Base-by-base conservation (phyloP, 2,329 filamentous ascomycete species). In the Ophiognomonia clavigignenti-juglandacearum region DNA sequence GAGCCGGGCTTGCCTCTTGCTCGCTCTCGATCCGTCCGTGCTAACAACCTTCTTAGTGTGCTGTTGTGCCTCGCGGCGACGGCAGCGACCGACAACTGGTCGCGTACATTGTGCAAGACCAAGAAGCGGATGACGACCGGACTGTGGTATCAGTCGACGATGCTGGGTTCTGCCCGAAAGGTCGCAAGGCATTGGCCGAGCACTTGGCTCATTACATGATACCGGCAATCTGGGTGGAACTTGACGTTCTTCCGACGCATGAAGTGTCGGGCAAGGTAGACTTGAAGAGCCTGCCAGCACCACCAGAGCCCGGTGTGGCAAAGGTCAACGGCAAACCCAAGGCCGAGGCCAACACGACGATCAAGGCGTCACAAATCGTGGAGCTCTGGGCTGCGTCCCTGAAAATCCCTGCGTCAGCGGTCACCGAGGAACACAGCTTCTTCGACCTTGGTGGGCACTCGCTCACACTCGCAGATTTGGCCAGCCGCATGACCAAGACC, bases 121-220 rank as follows among this genome's bases (percentile, higher is more conserved):
- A 75, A 39, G 80, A 84, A 2, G 50, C 42, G 13, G 22, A 35
- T 2, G 50, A 52, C 22, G 46, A 49, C 27, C 50, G 50, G 10
- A 68, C 74, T 13, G 64, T 70, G 4, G 71, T 88, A 3, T 77
- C 84, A 39, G 79, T 90, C 39, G 82, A 89, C 50, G 78, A 83
- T 47, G 77, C 80, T 23, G 86, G 85, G 5, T 83, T 86, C 63
- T 89, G 86, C 55, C 81, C 86, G 1, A 74, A 75, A 6, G 81
- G 85, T 3, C 77, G 87, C 39, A 78, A 81, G 46, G 75, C 76
- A 14, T 72, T 92, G 3, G 74, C 82, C 1, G 69, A 76, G 14
- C 80, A 82, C 53, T 73, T 92, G 24, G 87, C 87, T 1, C 85
- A 88, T 52, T 92, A 92, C 64, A 91, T 92, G 87, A 84, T 92